These are phyloP conservation scores for Salix exigua DNA, from an alignment of 345 rosid species.

Conservation along the genomic window DNA sequence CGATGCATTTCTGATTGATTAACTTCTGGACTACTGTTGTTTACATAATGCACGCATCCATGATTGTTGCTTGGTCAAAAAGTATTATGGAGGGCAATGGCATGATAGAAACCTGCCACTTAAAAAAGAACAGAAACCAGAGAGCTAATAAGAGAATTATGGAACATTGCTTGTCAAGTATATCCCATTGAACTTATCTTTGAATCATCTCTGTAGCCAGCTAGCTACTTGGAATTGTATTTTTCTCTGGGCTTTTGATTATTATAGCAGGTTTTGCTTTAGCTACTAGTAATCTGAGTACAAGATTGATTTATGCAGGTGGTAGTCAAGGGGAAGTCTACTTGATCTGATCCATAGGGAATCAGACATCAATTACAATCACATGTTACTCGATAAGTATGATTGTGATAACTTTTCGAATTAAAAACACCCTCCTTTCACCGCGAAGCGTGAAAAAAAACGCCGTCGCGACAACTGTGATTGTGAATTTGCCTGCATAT, in stretches of 20 bases:
- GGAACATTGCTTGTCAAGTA: not conserved
- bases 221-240: not conserved
- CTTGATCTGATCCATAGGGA: not conserved
- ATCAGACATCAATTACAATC: not conserved
- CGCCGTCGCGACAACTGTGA: not conserved
- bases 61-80: not conserved
- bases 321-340: not conserved
- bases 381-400: not conserved
- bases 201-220: not conserved
- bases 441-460: too few relatives aligned
- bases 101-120: not conserved
- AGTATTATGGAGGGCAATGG: not conserved
- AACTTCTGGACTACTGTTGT: conserved; percentile 8
- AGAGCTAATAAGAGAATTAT: not conserved
- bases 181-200: conserved; percentile 9
- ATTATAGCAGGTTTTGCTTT: not conserved
- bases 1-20: conserved; percentile 14
- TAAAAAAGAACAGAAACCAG: conserved; percentile 1
- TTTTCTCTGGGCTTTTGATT: not conserved
- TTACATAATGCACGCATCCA: not conserved
- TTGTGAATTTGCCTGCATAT: not conserved
- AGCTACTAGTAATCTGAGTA: not conserved
- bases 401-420: not conserved
- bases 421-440: too few relatives aligned
- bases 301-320: not conserved